These are phyloP conservation scores for Colletotrichum sp. DNA, from an alignment of 2,329 filamentous ascomycete genomes.

Conservation along the genomic window DNA sequence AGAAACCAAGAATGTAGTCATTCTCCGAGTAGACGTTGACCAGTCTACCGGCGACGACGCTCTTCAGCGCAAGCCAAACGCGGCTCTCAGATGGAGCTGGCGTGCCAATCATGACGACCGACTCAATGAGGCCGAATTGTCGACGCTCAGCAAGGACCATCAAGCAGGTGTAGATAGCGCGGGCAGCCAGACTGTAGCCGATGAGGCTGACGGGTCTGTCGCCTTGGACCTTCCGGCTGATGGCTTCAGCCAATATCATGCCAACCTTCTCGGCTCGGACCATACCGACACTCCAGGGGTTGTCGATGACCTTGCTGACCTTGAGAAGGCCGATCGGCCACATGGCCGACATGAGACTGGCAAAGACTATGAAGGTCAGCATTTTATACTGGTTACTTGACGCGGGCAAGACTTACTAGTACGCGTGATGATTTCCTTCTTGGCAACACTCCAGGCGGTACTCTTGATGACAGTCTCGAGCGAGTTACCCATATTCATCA, in stretches of 20 bases:
- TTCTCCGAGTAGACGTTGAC: slow-evolving; percentile 89
- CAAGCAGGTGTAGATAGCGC: slow-evolving; percentile 84
- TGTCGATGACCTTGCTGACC: slow-evolving; percentile 78
- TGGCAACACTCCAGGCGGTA: slow-evolving; percentile 78
- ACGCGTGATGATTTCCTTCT: slow-evolving; percentile 50
- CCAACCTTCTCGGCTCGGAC: slow-evolving; percentile 76
- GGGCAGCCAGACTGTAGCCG: slow-evolving; percentile 82
- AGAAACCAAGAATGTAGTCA: slow-evolving; percentile 86
- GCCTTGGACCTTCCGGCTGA: slow-evolving; percentile 83
- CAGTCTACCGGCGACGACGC: slow-evolving; percentile 81
- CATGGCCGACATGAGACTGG: slow-evolving; percentile 60
- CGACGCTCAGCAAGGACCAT: slow-evolving; percentile 79
- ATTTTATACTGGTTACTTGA: not conserved
- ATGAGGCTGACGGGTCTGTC: slow-evolving; percentile 81
- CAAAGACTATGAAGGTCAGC: slow-evolving; percentile 47
- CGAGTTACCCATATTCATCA: slow-evolving; percentile 78
- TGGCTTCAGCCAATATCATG: slow-evolving; percentile 76
- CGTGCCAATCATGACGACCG: slow-evolving; percentile 82
- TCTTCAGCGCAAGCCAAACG: slow-evolving; percentile 80
- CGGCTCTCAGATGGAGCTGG: slow-evolving; percentile 75
- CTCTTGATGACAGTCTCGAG: slow-evolving; percentile 80
- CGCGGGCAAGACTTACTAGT: slow-evolving; percentile 45
- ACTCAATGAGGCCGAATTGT: slow-evolving; percentile 86
- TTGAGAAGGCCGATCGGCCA: slow-evolving; percentile 71
- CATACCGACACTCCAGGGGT: slow-evolving; percentile 80